Evolutionary conservation across 2,329 filamentous ascomycete genomes (phyloP).

Genomic region (Lasiodiplodia hormozganensis): DNA sequence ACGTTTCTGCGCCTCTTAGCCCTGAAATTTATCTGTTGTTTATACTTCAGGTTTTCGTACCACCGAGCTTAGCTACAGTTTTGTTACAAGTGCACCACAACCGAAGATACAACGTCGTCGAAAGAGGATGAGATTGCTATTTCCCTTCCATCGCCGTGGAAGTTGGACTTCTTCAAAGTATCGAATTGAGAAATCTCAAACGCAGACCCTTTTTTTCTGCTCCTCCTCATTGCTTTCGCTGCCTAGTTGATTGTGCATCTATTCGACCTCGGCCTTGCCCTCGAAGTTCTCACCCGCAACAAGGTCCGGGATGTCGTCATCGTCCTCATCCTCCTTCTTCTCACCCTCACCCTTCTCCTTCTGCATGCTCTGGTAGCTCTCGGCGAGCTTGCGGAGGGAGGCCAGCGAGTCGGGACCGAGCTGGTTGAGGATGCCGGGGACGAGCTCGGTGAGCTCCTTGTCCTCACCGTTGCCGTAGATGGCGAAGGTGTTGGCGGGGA

Average conservation of each 20-base stretch:
- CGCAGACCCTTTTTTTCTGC: constrained; percentile 9
- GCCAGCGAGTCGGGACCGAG: constrained; percentile 97
- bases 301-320: constrained; percentile 94
- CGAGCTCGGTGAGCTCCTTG: constrained; percentile 99
- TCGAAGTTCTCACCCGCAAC: constrained; percentile 99
- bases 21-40: background rate
- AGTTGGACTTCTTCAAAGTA: constrained; percentile 22
- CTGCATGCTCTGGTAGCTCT: constrained; percentile 99
- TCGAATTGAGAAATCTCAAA: constrained; percentile 17
- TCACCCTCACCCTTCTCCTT: constrained; percentile 84
- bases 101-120: constrained; percentile 18
- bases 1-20: background rate
- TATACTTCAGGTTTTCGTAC: background rate
- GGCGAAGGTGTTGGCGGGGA: constrained; percentile 98
- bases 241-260: constrained; percentile 43
- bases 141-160: constrained; percentile 28
- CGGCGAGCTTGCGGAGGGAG: constrained; percentile 95
- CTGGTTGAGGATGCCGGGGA: constrained; percentile 99
- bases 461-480: constrained; percentile 99
- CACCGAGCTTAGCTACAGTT: background rate
- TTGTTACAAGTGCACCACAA: constrained; percentile 15
- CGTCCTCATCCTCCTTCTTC: constrained; percentile 70
- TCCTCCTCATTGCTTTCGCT: constrained; percentile 5
- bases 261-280: constrained; percentile 85
- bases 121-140: constrained; percentile 28